phyloP scores from a whole-genome alignment of 306 rosid genomes.

The Canavalia ensiformis region DNA sequence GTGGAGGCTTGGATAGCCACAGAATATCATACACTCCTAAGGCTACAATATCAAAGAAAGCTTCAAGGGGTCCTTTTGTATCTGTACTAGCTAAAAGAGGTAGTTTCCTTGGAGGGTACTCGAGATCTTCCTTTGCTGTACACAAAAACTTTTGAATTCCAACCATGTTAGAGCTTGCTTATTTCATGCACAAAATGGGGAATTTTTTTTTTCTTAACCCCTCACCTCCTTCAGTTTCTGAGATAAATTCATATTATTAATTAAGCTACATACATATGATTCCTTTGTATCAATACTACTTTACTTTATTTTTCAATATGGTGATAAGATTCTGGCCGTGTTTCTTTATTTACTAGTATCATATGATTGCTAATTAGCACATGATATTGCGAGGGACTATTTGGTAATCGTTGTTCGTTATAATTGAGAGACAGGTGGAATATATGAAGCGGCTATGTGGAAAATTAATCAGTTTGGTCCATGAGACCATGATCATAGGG shows the following conservation, averaged over 20 bases:
- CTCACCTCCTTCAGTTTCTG: constrained; percentile 19
- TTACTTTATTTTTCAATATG: background rate
- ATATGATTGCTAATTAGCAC: constrained; percentile 27
- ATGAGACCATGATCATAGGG: background rate
- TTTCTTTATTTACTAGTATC: background rate
- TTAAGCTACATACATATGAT: background rate
- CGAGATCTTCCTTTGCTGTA: constrained; percentile 47
- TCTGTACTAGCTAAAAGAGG: constrained; percentile 49
- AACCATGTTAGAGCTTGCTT: constrained; percentile 19
- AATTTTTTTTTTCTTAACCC: background rate
- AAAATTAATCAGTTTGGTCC: background rate
- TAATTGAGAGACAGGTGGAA: background rate
- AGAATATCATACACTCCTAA: constrained; percentile 57
- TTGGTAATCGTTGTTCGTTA: background rate
- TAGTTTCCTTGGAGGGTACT: constrained; percentile 44
- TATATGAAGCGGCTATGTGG: background rate
- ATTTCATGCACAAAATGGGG: constrained; percentile 38
- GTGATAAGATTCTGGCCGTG: background rate
- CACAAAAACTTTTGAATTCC: constrained; percentile 45
- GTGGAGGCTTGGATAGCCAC: constrained; percentile 64
- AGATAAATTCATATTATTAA: background rate
- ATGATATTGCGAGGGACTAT: background rate
- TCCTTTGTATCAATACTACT: background rate
- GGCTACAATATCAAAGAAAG: constrained; percentile 75
- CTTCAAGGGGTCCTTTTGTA: constrained; percentile 56